These are phyloP conservation scores for Globisporangium heterothallicum DNA, from an alignment of 352 stramenopile genomes.

Conservation along the genomic window DNA sequence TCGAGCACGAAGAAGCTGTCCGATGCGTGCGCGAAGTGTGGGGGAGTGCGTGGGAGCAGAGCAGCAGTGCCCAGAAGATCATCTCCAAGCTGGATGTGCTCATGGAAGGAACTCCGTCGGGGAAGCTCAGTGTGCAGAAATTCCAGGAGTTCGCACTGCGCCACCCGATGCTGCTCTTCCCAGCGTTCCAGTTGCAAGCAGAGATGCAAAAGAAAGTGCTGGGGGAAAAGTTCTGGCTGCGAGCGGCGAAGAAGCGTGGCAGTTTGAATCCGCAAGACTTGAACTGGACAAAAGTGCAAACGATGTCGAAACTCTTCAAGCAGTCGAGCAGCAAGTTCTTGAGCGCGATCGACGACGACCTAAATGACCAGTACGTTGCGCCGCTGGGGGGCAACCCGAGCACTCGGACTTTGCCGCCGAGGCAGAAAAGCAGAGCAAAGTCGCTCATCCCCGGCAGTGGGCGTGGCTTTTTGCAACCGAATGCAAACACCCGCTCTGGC, in stretches of 20 bases:
- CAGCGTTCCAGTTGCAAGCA: constrained; percentile 58
- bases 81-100: constrained; percentile 45
- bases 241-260: constrained; percentile 35
- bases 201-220: constrained; percentile 58
- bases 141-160: constrained; percentile 55
- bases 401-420: background rate
- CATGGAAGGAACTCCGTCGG: constrained; percentile 28
- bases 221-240: constrained; percentile 51
- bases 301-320: constrained; percentile 20
- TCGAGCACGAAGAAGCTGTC: constrained; percentile 46
- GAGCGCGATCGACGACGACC: constrained; percentile 25
- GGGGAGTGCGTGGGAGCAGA: constrained; percentile 50
- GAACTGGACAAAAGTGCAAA: constrained; percentile 35
- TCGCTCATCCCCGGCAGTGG: background rate
- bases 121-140: constrained; percentile 28
- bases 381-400: background rate
- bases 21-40: constrained; percentile 54
- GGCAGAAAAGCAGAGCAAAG: background rate
- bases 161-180: constrained; percentile 65
- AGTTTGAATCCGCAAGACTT: constrained; percentile 26
- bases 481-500: background rate
- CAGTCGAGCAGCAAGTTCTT: constrained; percentile 18
- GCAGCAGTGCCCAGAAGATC: constrained; percentile 47
- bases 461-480: background rate
- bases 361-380: constrained; percentile 17